These are phyloP conservation scores for Inonotus obliquus DNA, from an alignment of 1,284 basidiomycete genomes.

Conservation along the genomic window DNA sequence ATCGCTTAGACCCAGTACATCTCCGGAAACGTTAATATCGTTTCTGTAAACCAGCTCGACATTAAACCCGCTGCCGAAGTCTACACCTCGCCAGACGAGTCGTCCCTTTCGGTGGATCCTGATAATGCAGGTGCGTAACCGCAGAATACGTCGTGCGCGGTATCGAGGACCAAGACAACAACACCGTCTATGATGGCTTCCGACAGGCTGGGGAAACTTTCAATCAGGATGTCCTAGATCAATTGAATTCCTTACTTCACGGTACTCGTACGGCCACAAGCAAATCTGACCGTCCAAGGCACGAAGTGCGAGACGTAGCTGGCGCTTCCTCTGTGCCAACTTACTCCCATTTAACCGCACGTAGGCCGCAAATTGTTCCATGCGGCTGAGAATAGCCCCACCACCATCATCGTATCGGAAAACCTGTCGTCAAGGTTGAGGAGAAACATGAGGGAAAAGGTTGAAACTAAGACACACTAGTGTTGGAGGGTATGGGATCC, in stretches of 20 bases:
- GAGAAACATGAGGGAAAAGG: background rate
- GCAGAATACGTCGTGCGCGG: slow-evolving; percentile 41
- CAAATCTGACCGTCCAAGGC: slow-evolving; percentile 65
- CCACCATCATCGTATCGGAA: slow-evolving; percentile 69
- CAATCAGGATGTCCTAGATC: slow-evolving; percentile 14
- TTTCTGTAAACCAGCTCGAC: slow-evolving; percentile 58
- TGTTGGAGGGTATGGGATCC: slow-evolving; percentile 74
- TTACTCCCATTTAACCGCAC: slow-evolving; percentile 58
- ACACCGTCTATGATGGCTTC: slow-evolving; percentile 37
- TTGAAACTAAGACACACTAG: slow-evolving; percentile 38
- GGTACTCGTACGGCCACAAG: slow-evolving; percentile 61
- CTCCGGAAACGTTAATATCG: slow-evolving; percentile 45
- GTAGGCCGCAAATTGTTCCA: slow-evolving; percentile 55
- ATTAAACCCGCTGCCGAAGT: slow-evolving; percentile 69
- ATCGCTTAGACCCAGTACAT: slow-evolving; percentile 61
- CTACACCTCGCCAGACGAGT: slow-evolving; percentile 51
- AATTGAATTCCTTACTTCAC: slow-evolving; percentile 38
- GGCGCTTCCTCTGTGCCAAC: slow-evolving; percentile 47
- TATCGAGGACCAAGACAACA: slow-evolving; percentile 44
- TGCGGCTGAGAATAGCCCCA: slow-evolving; percentile 42
- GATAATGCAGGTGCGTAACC: slow-evolving; percentile 49
- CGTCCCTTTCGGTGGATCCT: slow-evolving; percentile 54
- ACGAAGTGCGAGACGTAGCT: slow-evolving; percentile 62
- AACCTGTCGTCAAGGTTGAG: slow-evolving; percentile 37
- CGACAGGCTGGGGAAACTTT: slow-evolving; percentile 38